Base-by-base conservation (phyloP, 352 stramenopile genomes). In the Pythium aristosporum region DNA sequence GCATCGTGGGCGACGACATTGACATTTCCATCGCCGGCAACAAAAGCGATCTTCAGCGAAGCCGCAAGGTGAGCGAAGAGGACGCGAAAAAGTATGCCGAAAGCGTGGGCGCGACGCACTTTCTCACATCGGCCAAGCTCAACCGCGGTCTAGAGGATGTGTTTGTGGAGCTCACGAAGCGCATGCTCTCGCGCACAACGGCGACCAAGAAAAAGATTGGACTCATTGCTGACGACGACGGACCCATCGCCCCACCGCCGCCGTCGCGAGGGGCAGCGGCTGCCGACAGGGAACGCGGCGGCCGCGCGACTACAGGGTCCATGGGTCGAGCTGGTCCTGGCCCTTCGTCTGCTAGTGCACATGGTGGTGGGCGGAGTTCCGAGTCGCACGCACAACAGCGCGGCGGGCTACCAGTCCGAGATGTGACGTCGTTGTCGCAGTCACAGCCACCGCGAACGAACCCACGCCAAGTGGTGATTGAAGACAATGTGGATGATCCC, bases 21-120 rank as follows among this genome's bases (percentile, higher is more conserved):
- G 77, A 85, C 42, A 97, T 98, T 54, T 85, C 74, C 37, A 97
- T 98, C 69, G 91, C 89, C 15, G 93, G 92, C 43, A 98, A 98
- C 72, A 98, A 98, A 65, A 79, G 78, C 56, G 93, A 98, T 69
- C 69, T 98, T 39, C 88, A 97, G 65, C 86, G 86, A 39, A 91
- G 88, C 61, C 83, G 92, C 21, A 92, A 95, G 61, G 92, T 98
- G 25, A 76, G 77, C 43, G 82, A 96, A 57, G 79, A 90, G 23
- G 92, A 97, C 16, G 92, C 89, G 16, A 71, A 77, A 36, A 72
- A 78, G 49, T 97, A 96, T 70, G 90, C 91, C 13, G 83, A 87
- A 52, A 95, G 82, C 15, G 87, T 97, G 21, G 86, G 88, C 25
- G 92, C 92, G 39, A 79, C 77, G 48, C 88, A 98, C 72, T 97